phyloP scores from a whole-genome alignment of 208 protist genomes.

The Acanthamoeba rhysodes region DNA sequence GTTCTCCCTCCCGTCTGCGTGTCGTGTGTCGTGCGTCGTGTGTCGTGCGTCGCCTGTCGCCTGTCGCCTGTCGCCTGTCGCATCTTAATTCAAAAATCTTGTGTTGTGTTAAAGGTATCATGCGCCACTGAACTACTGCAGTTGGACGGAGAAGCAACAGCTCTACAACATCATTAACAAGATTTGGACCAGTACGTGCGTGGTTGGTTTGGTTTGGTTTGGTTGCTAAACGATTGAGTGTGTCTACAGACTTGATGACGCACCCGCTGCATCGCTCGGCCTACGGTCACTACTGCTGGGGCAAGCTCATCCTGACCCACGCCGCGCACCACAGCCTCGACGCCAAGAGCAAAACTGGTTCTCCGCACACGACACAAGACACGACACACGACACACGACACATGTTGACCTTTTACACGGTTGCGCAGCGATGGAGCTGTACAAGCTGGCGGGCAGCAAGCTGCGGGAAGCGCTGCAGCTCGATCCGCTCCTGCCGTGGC shows the following conservation, averaged over 20 bases:
- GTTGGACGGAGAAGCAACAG: not conserved
- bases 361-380: too few relatives aligned
- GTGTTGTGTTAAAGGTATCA: not conserved
- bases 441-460: slow-evolving; percentile 44
- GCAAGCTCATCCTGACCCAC: not conserved
- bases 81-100: not conserved
- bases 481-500: slow-evolving; percentile 6
- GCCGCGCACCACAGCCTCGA: not conserved
- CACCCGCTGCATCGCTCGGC: not conserved
- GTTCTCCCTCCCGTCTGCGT: not conserved
- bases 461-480: not conserved
- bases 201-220: not conserved
- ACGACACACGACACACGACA: not conserved
- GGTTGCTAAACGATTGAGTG: too few relatives aligned
- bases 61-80: too few relatives aligned
- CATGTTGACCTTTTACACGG: not conserved
- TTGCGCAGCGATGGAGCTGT: not conserved
- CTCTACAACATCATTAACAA: slow-evolving; percentile 36
- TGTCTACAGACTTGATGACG: not conserved
- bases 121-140: slow-evolving; percentile 4
- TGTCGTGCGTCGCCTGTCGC: too few relatives aligned
- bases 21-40: too few relatives aligned
- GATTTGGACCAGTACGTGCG: slow-evolving; percentile 33
- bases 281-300: slow-evolving; percentile 29
- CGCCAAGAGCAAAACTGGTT: not conserved